A percentile compares a stretch with the other conserved stretches of the same genome.
Evolutionary conservation across 306 rosid genomes (phyloP).

Genomic region (Quercus dentata): DNA sequence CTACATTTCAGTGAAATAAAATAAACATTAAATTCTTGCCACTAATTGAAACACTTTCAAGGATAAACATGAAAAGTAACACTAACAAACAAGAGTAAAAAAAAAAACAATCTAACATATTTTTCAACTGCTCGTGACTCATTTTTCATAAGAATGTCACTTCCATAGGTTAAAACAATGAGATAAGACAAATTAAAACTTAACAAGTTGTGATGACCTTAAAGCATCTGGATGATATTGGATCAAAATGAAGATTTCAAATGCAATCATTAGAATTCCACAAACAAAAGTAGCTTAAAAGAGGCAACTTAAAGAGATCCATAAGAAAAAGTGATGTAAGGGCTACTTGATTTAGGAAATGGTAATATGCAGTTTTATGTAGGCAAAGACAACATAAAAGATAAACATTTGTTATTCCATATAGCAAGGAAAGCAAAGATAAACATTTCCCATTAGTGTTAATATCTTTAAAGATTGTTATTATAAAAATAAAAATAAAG

Average conservation of each 20-base stretch:
- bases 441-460: too few relatives aligned
- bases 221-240: neutral
- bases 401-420: too few relatives aligned
- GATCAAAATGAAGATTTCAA: neutral
- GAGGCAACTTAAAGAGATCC: too few relatives aligned
- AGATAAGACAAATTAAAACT: neutral
- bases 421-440: too few relatives aligned
- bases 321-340: neutral
- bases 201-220: neutral
- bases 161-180: neutral
- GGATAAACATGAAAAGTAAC: constrained; percentile 3
- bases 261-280: neutral
- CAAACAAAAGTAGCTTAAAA: neutral
- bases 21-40: constrained; percentile 21
- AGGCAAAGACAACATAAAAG: neutral
- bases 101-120: neutral
- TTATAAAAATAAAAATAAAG: too few relatives aligned
- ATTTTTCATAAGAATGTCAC: neutral
- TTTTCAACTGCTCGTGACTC: too few relatives aligned
- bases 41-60: neutral
- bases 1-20: constrained; percentile 43
- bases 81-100: neutral
- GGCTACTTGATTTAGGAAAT: neutral
- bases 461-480: too few relatives aligned
- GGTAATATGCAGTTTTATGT: too few relatives aligned